These are phyloP conservation scores for Chrysanthemum lavandulifolium DNA, from an alignment of 129 eudicot genomes.

Conservation along the genomic window DNA sequence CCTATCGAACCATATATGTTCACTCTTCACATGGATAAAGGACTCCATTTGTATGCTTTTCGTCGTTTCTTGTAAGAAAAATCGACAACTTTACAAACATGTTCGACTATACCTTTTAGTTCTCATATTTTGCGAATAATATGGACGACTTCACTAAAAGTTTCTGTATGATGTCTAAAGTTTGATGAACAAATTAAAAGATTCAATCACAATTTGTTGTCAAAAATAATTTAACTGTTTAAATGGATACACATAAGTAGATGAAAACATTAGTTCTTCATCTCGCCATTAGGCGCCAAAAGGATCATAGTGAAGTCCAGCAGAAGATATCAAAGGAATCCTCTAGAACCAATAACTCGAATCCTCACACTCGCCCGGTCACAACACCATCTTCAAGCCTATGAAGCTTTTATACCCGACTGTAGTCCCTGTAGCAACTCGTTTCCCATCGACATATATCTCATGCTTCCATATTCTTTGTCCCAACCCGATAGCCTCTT, in stretches of 20 bases:
- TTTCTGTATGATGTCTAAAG: background rate
- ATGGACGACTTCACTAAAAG: background rate
- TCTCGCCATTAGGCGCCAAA: slow-evolving; percentile 59
- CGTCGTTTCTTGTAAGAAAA: slow-evolving; percentile 1
- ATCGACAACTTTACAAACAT: background rate
- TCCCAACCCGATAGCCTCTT: slow-evolving; percentile 84
- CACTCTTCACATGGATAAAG: slow-evolving; percentile 24
- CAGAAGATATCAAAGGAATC: slow-evolving; percentile 67
- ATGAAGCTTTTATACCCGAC: slow-evolving; percentile 84
- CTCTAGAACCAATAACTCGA: slow-evolving; percentile 52
- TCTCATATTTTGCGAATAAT: background rate
- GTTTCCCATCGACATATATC: slow-evolving; percentile 57
- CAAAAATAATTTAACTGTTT: background rate
- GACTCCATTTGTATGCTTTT: slow-evolving; percentile 26
- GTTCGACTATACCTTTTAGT: background rate
- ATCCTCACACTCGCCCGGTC: slow-evolving; percentile 47
- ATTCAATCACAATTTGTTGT: background rate
- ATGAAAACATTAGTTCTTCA: background rate
- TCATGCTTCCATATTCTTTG: slow-evolving; percentile 67
- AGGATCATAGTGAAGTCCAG: slow-evolving; percentile 81
- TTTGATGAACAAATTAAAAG: background rate
- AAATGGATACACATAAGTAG: background rate
- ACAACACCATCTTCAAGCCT: slow-evolving; percentile 55
- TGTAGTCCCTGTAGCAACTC: slow-evolving; percentile 61
- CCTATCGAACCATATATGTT: slow-evolving; percentile 29